Conservation (phyloP, 768 basidiomycete genomes). For the Nidula microcarpa region DNA sequence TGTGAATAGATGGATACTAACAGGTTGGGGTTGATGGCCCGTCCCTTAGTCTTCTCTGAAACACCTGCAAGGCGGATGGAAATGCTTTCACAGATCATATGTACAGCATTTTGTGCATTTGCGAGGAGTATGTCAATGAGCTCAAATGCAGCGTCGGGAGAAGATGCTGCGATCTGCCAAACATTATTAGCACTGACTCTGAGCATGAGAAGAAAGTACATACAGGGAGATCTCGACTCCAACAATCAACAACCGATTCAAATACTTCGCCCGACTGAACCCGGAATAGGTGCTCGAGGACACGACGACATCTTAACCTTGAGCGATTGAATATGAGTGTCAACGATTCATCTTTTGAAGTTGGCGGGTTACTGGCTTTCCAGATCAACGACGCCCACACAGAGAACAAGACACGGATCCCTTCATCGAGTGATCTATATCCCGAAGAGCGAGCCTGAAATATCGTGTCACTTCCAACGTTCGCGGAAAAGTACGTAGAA, state of each 20-base stretch:
- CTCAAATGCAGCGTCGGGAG: slow-evolving; percentile 65
- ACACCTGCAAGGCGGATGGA: slow-evolving; percentile 50
- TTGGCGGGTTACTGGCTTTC: slow-evolving; percentile 39
- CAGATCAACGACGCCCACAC: slow-evolving; percentile 67
- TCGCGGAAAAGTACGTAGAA: neutral
- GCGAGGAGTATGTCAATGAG: slow-evolving; percentile 80
- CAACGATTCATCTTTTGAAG: slow-evolving; percentile 65
- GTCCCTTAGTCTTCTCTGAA: slow-evolving; percentile 59
- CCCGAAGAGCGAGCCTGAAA: slow-evolving; percentile 68
- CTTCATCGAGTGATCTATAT: slow-evolving; percentile 75
- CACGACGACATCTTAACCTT: slow-evolving; percentile 67
- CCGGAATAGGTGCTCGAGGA: slow-evolving; percentile 84
- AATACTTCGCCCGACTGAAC: slow-evolving; percentile 77
- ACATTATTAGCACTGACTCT: slow-evolving; percentile 3
- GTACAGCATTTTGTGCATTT: slow-evolving; percentile 83
- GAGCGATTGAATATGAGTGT: slow-evolving; percentile 65
- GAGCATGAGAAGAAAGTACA: slow-evolving; percentile 14
- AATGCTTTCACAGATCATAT: slow-evolving; percentile 86
- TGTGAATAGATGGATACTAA: slow-evolving; percentile 28
- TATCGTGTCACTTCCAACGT: neutral
- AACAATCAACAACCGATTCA: slow-evolving; percentile 80
- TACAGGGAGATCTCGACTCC: slow-evolving; percentile 59
- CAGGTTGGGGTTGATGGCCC: slow-evolving; percentile 64
- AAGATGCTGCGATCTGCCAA: slow-evolving; percentile 29
- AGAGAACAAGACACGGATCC: slow-evolving; percentile 71